Percentiles rank a stretch among this genome's conserved stretches.
Evolutionary conservation across 2,329 filamentous ascomycete genomes (phyloP).

Genomic region (Pseudogymnoascus verrucosus): DNA sequence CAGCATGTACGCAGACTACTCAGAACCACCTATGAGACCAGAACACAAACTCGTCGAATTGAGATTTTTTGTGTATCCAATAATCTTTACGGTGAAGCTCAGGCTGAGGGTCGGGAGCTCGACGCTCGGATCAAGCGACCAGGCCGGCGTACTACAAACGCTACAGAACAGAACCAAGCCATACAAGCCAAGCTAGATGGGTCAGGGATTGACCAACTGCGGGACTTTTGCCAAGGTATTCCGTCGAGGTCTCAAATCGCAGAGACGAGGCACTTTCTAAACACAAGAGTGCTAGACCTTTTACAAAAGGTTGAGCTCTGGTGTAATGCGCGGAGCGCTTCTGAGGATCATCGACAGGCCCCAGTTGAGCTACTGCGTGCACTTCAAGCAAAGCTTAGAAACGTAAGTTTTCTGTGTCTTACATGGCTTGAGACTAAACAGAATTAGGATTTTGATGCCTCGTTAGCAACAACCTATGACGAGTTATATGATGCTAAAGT

Average conservation of each 20-base stretch:
- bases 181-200: conserved; percentile 9
- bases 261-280: conserved; percentile 15
- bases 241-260: conserved; percentile 12
- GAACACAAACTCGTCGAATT: conserved; percentile 9
- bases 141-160: neutral
- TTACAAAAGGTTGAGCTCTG: conserved; percentile 13
- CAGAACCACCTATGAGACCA: conserved; percentile 3
- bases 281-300: conserved; percentile 10
- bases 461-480: conserved; percentile 3
- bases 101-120: neutral
- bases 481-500: conserved; percentile 8
- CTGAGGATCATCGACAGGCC: neutral
- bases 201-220: conserved; percentile 11
- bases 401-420: conserved; percentile 6
- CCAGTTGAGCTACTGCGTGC: conserved; percentile 8
- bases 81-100: conserved; percentile 9
- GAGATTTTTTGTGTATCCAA: conserved; percentile 14
- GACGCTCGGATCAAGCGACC: neutral
- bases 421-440: neutral
- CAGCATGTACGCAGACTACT: conserved; percentile 9
- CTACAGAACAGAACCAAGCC: neutral
- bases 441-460: conserved; percentile 9
- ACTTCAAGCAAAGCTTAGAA: conserved; percentile 10
- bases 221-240: conserved; percentile 11
- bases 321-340: conserved; percentile 12